phyloP scores from a whole-genome alignment of 179 eudicot species.

The Vitellaria paradoxa region DNA sequence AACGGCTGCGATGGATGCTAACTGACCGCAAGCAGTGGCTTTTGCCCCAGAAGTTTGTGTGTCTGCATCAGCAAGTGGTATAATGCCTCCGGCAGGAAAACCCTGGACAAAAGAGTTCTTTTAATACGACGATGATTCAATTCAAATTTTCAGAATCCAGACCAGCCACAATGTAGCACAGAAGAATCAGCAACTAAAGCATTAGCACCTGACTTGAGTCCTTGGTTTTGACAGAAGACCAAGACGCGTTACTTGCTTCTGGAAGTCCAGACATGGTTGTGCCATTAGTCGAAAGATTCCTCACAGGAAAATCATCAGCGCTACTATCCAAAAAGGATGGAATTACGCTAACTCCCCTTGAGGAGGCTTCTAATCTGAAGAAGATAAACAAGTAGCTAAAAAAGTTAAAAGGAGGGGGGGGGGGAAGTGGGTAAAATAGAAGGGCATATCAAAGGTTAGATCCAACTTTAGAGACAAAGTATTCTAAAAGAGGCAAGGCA shows the following conservation, averaged over 20 bases:
- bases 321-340: constrained; percentile 35
- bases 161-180: background rate
- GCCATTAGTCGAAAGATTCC: constrained; percentile 26
- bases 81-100: constrained; percentile 43
- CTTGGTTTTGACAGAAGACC: constrained; percentile 26
- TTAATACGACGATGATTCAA: background rate
- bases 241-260: constrained; percentile 25
- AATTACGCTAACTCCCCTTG: constrained; percentile 59
- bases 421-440: background rate
- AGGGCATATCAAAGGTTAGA: background rate
- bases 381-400: background rate
- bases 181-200: constrained; percentile 1
- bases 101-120: constrained; percentile 37
- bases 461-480: background rate
- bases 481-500: background rate
- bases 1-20: constrained; percentile 66
- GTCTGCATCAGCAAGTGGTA: constrained; percentile 62
- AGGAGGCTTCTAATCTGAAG: constrained; percentile 84
- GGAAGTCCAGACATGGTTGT: constrained; percentile 23
- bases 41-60: constrained; percentile 76
- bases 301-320: constrained; percentile 25
- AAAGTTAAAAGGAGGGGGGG: background rate
- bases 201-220: constrained; percentile 38
- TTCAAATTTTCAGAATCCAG: constrained; percentile 2
- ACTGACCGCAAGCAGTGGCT: constrained; percentile 83